phyloP scores from a whole-genome alignment of 1,284 basidiomycete genomes.

The Naganishia cerealis region DNA sequence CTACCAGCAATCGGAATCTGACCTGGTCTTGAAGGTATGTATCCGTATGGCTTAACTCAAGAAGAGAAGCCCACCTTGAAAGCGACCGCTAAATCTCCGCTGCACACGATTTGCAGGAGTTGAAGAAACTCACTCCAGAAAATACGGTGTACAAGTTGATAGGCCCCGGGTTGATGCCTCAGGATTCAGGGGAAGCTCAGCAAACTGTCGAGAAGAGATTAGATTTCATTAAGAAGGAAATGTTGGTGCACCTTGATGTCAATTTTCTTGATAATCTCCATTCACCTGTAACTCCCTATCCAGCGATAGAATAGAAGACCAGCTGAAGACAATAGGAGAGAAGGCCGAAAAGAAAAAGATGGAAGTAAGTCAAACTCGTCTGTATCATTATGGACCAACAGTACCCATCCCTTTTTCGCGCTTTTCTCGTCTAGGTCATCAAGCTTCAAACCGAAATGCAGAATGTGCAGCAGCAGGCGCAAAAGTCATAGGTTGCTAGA shows the following conservation, averaged over 20 bases:
- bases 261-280: slow-evolving; percentile 15
- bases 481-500: neutral
- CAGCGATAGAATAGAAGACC: slow-evolving; percentile 76
- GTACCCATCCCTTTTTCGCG: neutral
- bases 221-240: slow-evolving; percentile 84
- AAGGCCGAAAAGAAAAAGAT: slow-evolving; percentile 74
- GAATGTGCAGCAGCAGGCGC: slow-evolving; percentile 7
- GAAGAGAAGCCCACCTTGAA: neutral
- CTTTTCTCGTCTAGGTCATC: slow-evolving; percentile 18
- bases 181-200: slow-evolving; percentile 85
- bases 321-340: slow-evolving; percentile 71
- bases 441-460: slow-evolving; percentile 26
- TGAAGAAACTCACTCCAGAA: slow-evolving; percentile 68
- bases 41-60: neutral
- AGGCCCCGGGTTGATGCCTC: slow-evolving; percentile 85
- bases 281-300: slow-evolving; percentile 19
- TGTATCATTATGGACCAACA: neutral
- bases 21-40: slow-evolving; percentile 80
- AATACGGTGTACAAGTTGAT: slow-evolving; percentile 90
- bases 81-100: neutral
- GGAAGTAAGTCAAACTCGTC: slow-evolving; percentile 61
- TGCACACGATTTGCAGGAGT: slow-evolving; percentile 64
- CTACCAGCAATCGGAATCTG: slow-evolving; percentile 86
- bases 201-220: slow-evolving; percentile 86
- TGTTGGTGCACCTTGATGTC: slow-evolving; percentile 61